Evolutionary conservation across 2,329 filamentous ascomycete species (phyloP).

Genomic region (Fusarium heterosporum): DNA sequence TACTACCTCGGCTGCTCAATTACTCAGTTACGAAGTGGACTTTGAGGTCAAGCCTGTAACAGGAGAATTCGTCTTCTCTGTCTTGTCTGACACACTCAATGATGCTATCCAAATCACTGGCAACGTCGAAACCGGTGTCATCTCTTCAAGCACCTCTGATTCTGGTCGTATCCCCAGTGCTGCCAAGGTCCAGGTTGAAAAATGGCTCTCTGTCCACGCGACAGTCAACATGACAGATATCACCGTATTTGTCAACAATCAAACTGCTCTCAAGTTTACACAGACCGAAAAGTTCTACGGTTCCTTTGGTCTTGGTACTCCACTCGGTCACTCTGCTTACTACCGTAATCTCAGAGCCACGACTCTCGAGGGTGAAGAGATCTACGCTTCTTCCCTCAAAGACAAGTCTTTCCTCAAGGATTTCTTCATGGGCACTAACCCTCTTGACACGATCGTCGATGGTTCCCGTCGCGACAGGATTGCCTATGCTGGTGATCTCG

Average conservation of each 20-base stretch:
- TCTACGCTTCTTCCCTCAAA: neutral
- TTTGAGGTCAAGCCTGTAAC: neutral
- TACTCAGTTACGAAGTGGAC: neutral
- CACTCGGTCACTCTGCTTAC: neutral
- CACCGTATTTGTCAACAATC: neutral
- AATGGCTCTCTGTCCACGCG: neutral
- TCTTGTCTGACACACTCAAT: neutral
- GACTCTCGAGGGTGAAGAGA: neutral
- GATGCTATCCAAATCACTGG: neutral
- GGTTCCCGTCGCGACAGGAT: neutral
- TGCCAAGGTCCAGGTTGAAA: neutral
- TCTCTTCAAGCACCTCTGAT: neutral
- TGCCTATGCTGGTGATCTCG: neutral
- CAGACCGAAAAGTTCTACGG: neutral
- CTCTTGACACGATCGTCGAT: neutral
- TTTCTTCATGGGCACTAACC: neutral
- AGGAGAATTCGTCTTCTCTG: neutral
- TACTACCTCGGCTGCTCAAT: neutral
- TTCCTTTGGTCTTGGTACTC: neutral
- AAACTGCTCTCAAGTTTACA: neutral
- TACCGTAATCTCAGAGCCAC: neutral
- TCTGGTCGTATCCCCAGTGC: fast-evolving
- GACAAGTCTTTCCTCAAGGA: neutral
- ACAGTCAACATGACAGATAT: conserved; percentile 9
- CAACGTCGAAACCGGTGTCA: neutral